Conservation (phyloP, 139 green algal genomes). For the Chlorella sorokiniana region DNA sequence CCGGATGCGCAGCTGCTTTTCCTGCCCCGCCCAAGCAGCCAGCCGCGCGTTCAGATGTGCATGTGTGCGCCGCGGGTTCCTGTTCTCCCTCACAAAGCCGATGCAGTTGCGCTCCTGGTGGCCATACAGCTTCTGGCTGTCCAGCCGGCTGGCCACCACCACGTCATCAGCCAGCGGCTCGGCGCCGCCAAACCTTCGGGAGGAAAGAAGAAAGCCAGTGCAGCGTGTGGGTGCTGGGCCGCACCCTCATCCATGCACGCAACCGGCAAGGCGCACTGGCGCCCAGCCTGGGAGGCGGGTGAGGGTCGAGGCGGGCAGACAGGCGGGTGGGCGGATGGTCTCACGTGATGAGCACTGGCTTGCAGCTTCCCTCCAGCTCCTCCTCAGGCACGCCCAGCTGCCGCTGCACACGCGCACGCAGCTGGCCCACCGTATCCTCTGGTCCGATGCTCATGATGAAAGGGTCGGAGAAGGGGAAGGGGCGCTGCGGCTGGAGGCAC, state of each 20-base stretch:
- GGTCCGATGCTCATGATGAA: conserved; percentile 78
- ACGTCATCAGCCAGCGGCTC: conserved; percentile 79
- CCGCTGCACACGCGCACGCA: conserved; percentile 60
- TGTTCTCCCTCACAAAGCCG: conserved; percentile 80
- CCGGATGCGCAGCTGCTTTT: conserved; percentile 28
- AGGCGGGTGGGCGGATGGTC: no score
- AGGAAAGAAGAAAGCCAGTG: not conserved
- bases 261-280: no score
- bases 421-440: conserved; percentile 77
- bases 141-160: conserved; percentile 38
- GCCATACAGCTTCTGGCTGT: conserved; percentile 35
- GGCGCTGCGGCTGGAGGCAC: conserved; percentile 4
- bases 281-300: no score
- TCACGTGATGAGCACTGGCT: conserved; percentile 60
- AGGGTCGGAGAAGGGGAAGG: conserved; percentile 84
- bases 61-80: conserved; percentile 43
- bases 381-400: conserved; percentile 78
- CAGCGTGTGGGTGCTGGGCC: no score
- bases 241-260: no score
- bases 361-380: conserved; percentile 86
- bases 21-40: conserved; percentile 19
- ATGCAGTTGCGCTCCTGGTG: conserved; percentile 62
- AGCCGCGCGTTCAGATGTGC: conserved; percentile 35
- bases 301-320: no score
- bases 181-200: conserved; percentile 10